Base-by-base conservation (phyloP, 2,329 filamentous ascomycete species). In the Fusarium poae region DNA sequence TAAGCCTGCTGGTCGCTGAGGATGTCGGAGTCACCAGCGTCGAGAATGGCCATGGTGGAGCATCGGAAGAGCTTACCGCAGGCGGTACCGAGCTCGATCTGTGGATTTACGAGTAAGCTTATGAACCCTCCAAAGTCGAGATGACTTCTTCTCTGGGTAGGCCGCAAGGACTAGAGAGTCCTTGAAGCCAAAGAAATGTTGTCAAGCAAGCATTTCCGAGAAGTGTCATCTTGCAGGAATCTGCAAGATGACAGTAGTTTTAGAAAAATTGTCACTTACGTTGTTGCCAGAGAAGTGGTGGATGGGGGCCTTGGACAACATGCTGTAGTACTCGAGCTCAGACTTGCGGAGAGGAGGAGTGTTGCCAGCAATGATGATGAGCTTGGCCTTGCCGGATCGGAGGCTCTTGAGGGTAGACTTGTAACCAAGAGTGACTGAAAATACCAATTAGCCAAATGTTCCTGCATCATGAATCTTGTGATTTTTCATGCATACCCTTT, bases 201-300 rank as follows among this genome's bases (percentile, higher is more conserved):
- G 56, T 16, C 42, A n/a, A 34, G 56, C 37, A 67, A 69, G 52
- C 65, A 67, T 59, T 66, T 67, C 68, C 55, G 68, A 73, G 71
- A 76, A 73, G 64, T 51, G 42, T 55, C 65, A 75, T 72, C 59
- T 70, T 72, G 55, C 56, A 70, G 58, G 20, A 11, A 20, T 15
- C 18, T 53, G 61, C 73, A 74, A 67, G 54, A 70, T 70, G 61
- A 57, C 48, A 30, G 21, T 64, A 49, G 37, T 45, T 39, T 25
- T 49, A 66, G 35, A 66, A 68, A 75, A 72, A 65, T 54, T 66
- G 64, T 67, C 65, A 93, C 95, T 91, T 91, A 98, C 95, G 90
- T 98, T 98, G 91, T 97, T 97, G 79, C 96, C 96, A 76, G 88
- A 88, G 87, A 97, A 98, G 89, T 99, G 96, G 89, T 98, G 95